These are phyloP conservation scores for Solanum microdontum DNA, from an alignment of 257 asterid genomes.

Conservation along the genomic window DNA sequence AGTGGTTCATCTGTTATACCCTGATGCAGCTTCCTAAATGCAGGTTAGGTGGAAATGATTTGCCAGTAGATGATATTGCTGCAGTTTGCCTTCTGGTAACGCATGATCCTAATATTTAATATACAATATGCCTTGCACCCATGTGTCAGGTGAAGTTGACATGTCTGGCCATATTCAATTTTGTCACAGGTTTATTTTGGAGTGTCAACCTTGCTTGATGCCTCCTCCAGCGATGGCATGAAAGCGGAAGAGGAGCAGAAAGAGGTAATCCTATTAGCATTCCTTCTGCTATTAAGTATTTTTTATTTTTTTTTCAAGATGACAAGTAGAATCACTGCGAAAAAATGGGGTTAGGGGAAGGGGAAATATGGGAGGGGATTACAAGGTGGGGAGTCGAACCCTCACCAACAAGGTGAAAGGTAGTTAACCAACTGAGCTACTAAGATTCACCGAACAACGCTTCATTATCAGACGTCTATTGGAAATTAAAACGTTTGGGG, in stretches of 20 bases:
- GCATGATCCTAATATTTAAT: background rate
- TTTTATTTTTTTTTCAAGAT: background rate
- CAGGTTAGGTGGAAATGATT: conserved; percentile 73
- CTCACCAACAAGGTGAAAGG: background rate
- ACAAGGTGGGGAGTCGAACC: background rate
- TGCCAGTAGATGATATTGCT: conserved; percentile 93
- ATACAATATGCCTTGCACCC: background rate
- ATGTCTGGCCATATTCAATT: background rate
- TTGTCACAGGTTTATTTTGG: conserved; percentile 76
- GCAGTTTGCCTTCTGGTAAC: conserved; percentile 87
- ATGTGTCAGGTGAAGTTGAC: background rate
- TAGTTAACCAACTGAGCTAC: background rate
- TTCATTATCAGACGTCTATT: background rate
- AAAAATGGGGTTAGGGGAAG: background rate
- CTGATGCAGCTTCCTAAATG: conserved; percentile 4
- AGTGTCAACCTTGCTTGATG: conserved; percentile 78
- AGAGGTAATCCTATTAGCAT: conserved; percentile 43
- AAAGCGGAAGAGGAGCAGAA: conserved; percentile 89
- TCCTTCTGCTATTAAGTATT: background rate
- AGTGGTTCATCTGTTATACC: background rate
- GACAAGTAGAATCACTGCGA: background rate
- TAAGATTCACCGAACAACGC: background rate
- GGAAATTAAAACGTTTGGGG: background rate
- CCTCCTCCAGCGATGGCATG: conserved; percentile 65
- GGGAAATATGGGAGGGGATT: background rate